phyloP scores from a whole-genome alignment of 139 green algal genomes.

The Asterochloris sp. region DNA sequence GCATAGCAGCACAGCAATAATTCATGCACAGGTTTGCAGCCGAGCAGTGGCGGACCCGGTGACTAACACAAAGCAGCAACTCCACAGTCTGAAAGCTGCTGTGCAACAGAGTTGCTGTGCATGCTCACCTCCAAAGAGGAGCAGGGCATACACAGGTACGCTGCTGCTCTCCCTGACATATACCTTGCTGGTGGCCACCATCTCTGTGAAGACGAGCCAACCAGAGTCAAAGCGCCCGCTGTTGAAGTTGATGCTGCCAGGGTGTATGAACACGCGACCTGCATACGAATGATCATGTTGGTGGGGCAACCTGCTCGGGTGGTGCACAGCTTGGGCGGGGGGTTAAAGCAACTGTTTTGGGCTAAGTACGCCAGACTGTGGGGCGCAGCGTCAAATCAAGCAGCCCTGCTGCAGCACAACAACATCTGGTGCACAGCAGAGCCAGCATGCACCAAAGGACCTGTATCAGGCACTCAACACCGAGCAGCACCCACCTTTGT shows the following conservation, averaged over 20 bases:
- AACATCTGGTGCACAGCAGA: too few species aligned
- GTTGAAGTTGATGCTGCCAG: conserved; percentile 79
- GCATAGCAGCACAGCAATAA: not conserved
- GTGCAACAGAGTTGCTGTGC: not conserved
- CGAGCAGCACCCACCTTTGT: conserved; percentile 18
- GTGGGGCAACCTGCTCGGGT: too few species aligned
- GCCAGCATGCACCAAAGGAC: too few species aligned
- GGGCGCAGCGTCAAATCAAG: too few species aligned
- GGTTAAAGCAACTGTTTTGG: too few species aligned
- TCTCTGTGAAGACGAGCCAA: conserved; percentile 86
- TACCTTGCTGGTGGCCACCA: conserved; percentile 68
- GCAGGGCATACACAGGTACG: conserved; percentile 79
- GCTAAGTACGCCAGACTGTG: too few species aligned
- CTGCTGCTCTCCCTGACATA: conserved; percentile 72
- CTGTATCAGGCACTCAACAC: too few species aligned
- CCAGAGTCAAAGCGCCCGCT: conserved; percentile 53
- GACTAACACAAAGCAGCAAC: not conserved
- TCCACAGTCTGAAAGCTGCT: not conserved
- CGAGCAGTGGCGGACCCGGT: not conserved
- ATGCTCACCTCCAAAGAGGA: conserved; percentile 75
- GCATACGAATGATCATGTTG: not conserved
- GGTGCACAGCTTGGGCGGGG: too few species aligned
- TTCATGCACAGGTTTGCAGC: not conserved
- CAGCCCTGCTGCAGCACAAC: too few species aligned
- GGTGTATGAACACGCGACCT: conserved; percentile 92